Base-by-base conservation (phyloP, 2,329 filamentous ascomycete species). In the Cadophora malorum region DNA sequence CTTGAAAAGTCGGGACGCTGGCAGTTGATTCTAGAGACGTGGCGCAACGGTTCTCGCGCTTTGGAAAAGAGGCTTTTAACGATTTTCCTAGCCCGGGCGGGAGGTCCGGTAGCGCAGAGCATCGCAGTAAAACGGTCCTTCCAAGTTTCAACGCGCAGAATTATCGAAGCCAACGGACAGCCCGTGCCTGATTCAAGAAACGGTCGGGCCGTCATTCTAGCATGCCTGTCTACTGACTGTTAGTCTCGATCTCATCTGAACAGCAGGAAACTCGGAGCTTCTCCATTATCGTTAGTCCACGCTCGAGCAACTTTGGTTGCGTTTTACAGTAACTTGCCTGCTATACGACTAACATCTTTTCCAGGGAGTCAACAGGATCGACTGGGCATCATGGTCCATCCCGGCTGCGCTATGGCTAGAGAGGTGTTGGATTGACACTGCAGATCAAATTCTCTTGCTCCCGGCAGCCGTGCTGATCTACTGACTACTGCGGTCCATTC, bases 121-220 rank as follows among this genome's bases (percentile, higher is more conserved):
- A 25, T 5, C 35, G 12, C 35, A 10, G n/a, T 45, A 45, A 52
- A 50, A 25, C 23, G 21, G 21, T 25, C 47, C 9, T 52, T 28
- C 16, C 49, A 38, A 9, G 33, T 35, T 9, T 35, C 3, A 21
- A 52, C 23, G 23, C 9, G 4, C 49, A 25, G 49, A 28, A 28
- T 25, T 4, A 10, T 53, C 50, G 28, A 12, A 28, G 50, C 50
- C 28, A 55, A 55, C 25, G 52, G 31, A 25, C 52, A 31, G 19
- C 25, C 16, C 52, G 52, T 55, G 25, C 52, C 52, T 55, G 50
- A 55, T 19, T 33, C 52, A 55, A 14, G 28, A 55, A 55, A 55
- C 52, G 52, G 23, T 33, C 52, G 52, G 52, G 23, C 52, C 28
- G 52, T 10, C 25, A 33, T 31, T 33, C 14, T 31, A 33, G 52